Base-by-base conservation (phyloP, 805 yeast genomes). In the Pichia nakasei region DNA sequence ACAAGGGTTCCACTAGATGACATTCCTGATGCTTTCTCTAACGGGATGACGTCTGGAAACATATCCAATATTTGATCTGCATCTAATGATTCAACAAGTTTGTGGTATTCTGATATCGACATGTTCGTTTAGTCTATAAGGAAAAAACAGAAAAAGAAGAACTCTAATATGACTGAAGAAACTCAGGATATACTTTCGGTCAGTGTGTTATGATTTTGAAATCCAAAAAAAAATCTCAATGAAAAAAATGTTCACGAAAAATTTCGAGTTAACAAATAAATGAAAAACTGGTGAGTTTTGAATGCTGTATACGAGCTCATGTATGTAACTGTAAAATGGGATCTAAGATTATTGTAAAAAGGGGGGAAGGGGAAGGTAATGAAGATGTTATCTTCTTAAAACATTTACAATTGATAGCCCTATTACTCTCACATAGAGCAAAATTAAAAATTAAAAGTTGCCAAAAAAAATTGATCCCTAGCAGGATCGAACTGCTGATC, bases 401-500 rank as follows among this genome's bases (percentile, higher is more conserved):
- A n/a, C n/a, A n/a, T n/a, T n/a, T n/a, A n/a, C n/a, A n/a, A n/a
- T n/a, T n/a, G n/a, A n/a, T n/a, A n/a, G n/a, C n/a, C n/a, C n/a
- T n/a, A n/a, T n/a, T n/a, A n/a, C n/a, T n/a, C n/a, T n/a, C n/a
- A n/a, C n/a, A n/a, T n/a, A n/a, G n/a, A n/a, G n/a, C n/a, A n/a
- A n/a, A n/a, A n/a, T n/a, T n/a, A 26, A 38, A 33, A 6, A 38
- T 4, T 12, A 24, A 26, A 9, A 17, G 15, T 12, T 2, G 22
- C 12, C 18, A 42, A 43, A 52, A 60, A 55, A 38, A 55, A 64
- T 58, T 79, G 85, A 78, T 79, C 83, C 83, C 83, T 78, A 77
- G 83, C 85, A 76, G 85, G 85, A 78, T 79, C 85, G 85, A 79
- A 79, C 85, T 76, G 85, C 83, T 77, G 85, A 79, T 78, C 85